Percentiles rank a stretch among this genome's conserved stretches.
Conservation (phyloP, 2,329 filamentous ascomycete genomes). For the Trichophyton mentagrophytes region DNA sequence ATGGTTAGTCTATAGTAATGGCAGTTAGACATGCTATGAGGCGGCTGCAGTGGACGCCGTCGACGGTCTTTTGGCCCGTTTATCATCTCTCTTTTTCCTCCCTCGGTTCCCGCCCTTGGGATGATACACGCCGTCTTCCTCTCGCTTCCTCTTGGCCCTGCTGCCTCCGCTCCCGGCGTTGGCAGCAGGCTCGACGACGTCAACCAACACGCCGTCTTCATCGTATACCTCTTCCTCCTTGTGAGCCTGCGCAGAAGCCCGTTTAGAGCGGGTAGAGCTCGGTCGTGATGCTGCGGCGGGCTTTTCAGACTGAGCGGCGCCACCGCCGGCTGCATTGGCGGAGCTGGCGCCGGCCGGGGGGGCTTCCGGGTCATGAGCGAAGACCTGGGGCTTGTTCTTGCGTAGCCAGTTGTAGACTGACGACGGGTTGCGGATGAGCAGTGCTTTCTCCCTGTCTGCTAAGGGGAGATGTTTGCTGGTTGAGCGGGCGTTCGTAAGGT, state of each 20-base stretch:
- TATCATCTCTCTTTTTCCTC: constrained; percentile 29
- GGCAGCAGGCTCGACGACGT: constrained; percentile 22
- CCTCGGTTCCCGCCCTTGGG: constrained; percentile 34
- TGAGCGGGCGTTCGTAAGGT: constrained; percentile 37
- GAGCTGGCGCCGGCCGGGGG: constrained; percentile 15
- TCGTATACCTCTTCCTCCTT: constrained; percentile 33
- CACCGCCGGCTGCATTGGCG: neutral
- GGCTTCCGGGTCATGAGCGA: constrained; percentile 60
- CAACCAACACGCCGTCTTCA: constrained; percentile 30
- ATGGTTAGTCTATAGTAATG: neutral
- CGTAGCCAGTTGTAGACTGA: constrained; percentile 94
- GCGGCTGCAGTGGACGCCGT: constrained; percentile 15
- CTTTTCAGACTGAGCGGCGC: constrained; percentile 23
- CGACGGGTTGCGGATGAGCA: constrained; percentile 62
- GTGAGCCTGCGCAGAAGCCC: constrained; percentile 23
- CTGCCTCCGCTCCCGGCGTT: constrained; percentile 6
- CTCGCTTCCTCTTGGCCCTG: constrained; percentile 37
- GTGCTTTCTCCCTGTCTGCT: constrained; percentile 40
- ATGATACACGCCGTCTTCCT: constrained; percentile 36
- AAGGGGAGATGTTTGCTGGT: constrained; percentile 23
- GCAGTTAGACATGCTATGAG: neutral
- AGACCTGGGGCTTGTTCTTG: constrained; percentile 69
- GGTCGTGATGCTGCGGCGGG: constrained; percentile 25
- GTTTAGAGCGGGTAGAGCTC: constrained; percentile 32
- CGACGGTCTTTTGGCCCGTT: constrained; percentile 24